Base-by-base conservation (phyloP, 2,329 filamentous ascomycete species). In the Penicillium sp. region DNA sequence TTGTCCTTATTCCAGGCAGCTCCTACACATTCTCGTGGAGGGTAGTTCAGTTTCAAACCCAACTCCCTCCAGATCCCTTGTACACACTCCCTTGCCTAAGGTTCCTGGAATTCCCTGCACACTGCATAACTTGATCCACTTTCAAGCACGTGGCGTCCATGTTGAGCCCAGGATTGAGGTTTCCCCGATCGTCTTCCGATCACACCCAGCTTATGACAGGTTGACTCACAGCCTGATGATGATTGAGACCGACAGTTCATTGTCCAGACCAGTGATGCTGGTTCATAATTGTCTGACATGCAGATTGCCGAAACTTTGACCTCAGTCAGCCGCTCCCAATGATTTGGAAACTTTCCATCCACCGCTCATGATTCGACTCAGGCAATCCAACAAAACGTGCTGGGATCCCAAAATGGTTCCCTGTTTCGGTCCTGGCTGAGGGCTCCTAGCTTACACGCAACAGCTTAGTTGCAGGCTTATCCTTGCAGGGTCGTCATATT, bases 1-100 rank as follows among this genome's bases (percentile, higher is more conserved):
- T 38, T 41, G 13, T 7, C 27, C 36, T 16, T 26, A 49, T 38
- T 18, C 18, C 18, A 53, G 16, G 45, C 53, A 41, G 26, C 13
- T 48, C 45, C 26, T 42, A 44, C 44, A 35, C 41, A 26, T 50
- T 39, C 49, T 58, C 58, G 53, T 63, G 57, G 55, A 49, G 53
- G 46, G 52, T 42, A 34, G 62, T 53, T 53, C 40, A 19, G 34
- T 64, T 64, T 47, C 14, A n/a, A 63, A 64, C 19, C n/a, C 26
- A 41, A 39, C 59, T 41, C 26, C 45, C 30, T 42, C 55, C 30
- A 36, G 48, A 46, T 45, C 36, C 43, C 42, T 55, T 48, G 36
- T 58, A 48, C 48, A 51, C 41, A 27, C 34, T 36, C 19, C 36
- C 30, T 43, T 42, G 36, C n/a, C 26, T 16, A 49, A 53, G 27